Conservation (phyloP, 495 filamentous ascomycete genomes). For the Bathelium albidoporum region DNA sequence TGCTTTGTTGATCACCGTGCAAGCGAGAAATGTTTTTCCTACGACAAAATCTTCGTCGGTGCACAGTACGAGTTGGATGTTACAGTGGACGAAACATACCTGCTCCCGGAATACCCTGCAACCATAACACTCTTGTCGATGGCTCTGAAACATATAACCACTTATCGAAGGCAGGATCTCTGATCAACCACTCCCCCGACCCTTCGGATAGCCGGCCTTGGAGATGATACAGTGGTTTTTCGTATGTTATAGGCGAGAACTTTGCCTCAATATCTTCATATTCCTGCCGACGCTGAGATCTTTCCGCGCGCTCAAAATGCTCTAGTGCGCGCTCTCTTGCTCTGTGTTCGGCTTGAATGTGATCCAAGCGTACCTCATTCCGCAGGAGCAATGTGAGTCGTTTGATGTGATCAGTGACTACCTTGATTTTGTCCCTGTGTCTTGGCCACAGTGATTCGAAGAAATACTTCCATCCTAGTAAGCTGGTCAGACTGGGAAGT, state of each 20-base stretch:
- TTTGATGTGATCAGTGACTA: slow-evolving; percentile 9
- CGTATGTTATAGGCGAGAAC: slow-evolving; percentile 17
- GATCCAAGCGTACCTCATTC: slow-evolving; percentile 7
- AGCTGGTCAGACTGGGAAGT: background rate
- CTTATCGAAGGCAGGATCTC: background rate
- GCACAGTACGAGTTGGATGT: no score
- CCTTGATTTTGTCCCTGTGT: background rate
- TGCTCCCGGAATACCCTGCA: slow-evolving; percentile 30
- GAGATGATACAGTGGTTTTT: slow-evolving; percentile 19
- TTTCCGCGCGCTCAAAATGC: slow-evolving; percentile 4
- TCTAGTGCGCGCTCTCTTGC: background rate
- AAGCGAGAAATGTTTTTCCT: background rate
- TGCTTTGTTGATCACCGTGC: background rate
- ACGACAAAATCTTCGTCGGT: no score
- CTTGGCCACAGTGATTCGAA: slow-evolving; percentile 9
- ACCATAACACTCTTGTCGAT: slow-evolving; percentile 18
- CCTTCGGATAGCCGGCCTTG: background rate
- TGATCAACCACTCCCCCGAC: background rate
- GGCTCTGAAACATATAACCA: background rate
- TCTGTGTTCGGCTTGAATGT: background rate
- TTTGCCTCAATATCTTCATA: slow-evolving; percentile 9
- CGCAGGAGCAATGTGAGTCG: slow-evolving; percentile 2
- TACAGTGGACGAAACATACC: no score
- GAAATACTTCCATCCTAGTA: slow-evolving; percentile 2
- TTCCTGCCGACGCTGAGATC: slow-evolving; percentile 8